Evolutionary conservation across 1,284 basidiomycete genomes (phyloP).

Genomic region (Pseudozyma sp.): DNA sequence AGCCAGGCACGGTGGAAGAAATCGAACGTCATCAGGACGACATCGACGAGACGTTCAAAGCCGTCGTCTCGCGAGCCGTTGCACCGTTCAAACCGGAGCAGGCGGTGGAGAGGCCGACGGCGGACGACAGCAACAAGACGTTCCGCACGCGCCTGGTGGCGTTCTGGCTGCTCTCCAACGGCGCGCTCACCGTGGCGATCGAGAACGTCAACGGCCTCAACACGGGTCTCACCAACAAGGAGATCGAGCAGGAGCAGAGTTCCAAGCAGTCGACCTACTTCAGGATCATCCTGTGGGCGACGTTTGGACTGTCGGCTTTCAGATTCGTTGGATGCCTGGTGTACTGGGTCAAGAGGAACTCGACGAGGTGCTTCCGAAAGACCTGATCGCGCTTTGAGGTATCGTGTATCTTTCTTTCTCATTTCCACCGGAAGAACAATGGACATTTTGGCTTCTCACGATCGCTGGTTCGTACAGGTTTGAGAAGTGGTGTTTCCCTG

Average conservation of each 20-base stretch:
- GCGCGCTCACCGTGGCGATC: conserved; percentile 80
- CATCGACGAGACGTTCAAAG: conserved; percentile 91
- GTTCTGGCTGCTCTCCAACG: conserved; percentile 67
- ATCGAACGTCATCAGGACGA: conserved; percentile 76
- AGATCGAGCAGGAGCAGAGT: conserved; percentile 71
- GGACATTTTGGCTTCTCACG: not conserved
- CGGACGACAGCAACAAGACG: conserved; percentile 71
- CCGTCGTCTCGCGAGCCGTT: conserved; percentile 90
- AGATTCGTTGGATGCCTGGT: conserved; percentile 74
- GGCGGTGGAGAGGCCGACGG: conserved; percentile 80
- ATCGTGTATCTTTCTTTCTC: too few species aligned
- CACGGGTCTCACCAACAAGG: conserved; percentile 62
- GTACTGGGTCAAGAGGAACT: conserved; percentile 63
- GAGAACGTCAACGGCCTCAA: conserved; percentile 83
- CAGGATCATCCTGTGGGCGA: conserved; percentile 86
- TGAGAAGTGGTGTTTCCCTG: too few species aligned
- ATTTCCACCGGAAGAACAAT: too few species aligned
- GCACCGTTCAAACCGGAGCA: conserved; percentile 81
- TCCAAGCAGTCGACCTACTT: conserved; percentile 65
- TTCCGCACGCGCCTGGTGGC: conserved; percentile 68
- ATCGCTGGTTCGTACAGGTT: too few species aligned
- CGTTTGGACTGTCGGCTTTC: conserved; percentile 82
- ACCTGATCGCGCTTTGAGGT: conserved; percentile 14
- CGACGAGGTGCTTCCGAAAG: conserved; percentile 62
- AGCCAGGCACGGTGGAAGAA: conserved; percentile 77